Base-by-base conservation (phyloP, 495 filamentous ascomycete species). In the Aspergillus steynii region DNA sequence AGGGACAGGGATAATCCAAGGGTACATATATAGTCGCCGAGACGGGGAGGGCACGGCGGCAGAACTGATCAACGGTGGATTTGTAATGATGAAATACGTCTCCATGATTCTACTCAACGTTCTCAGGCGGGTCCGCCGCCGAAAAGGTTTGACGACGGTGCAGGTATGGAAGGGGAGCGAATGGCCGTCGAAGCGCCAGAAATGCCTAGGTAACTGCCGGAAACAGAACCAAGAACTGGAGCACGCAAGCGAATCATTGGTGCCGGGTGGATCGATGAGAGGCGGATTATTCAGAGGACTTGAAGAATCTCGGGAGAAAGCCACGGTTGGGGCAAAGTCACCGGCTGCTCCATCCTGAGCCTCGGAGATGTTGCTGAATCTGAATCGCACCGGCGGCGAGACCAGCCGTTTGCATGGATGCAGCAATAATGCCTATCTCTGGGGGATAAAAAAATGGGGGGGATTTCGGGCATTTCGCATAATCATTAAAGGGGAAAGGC, bases 321-420 rank as follows among this genome's bases (percentile, higher is more conserved):
- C 37, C 37, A 42, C 37, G 37, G 37, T 42, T 42, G 37, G 37
- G 37, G 37, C 37, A 42, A 42, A 42, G 37, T 42, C 37, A 15
- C 37, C 37, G 37, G 37, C 9, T 42, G 37, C 60, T 56, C 53
- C 56, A 58, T 61, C 37, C 45, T 27, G 12, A 47, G 53, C 37
- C 59, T 62, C 63, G 63, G 60, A 47, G 60, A 60, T 62, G 60
- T 65, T 65, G 58, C 62, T 58, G 50, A 58, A 61, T 32, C 37
- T 42, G 37, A 42, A 42, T 42, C 37, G 37, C 37, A 42, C 37
- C 37, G 37, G 37, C 12, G 37, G 37, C 37, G 12, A 42, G 9
- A 12, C 37, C 10, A 42, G 37, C 37, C 31, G 9, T 8, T 14
- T 12, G 9, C 7, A 8, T 8, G 7, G 12, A 42, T 34, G 31